Evolutionary conservation across 169 alveolate genomes (phyloP).

Genomic region (Cryptosporidium sp.): DNA sequence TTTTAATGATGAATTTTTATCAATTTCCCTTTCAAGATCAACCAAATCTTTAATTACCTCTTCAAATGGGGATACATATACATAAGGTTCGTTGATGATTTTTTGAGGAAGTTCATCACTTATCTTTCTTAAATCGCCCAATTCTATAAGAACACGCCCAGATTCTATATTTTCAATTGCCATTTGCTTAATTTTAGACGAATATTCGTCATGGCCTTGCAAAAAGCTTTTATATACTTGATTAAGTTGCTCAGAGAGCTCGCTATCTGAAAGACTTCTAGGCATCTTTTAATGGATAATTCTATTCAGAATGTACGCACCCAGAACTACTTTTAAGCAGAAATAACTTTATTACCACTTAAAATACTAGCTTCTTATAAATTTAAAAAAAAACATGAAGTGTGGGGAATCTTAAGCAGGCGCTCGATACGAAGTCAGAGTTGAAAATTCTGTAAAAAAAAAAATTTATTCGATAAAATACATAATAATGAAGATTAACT

Average conservation of each 20-base stretch:
- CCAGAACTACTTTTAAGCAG: conserved; percentile 12
- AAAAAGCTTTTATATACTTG: conserved; percentile 45
- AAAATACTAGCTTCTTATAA: not conserved
- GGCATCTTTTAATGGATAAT: conserved; percentile 17
- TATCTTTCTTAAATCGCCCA: conserved; percentile 58
- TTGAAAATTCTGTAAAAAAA: not conserved
- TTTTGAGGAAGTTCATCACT: conserved; percentile 65
- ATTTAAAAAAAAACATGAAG: conserved; percentile 48
- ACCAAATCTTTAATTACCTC: conserved; percentile 87
- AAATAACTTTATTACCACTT: conserved; percentile 1
- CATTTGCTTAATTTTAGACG: conserved; percentile 66
- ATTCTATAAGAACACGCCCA: conserved; percentile 42
- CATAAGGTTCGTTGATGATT: conserved; percentile 79
- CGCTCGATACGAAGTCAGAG: conserved; percentile 24
- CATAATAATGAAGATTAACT: not conserved
- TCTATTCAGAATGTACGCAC: conserved; percentile 1
- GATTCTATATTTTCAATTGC: conserved; percentile 62
- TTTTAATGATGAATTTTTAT: conserved; percentile 42
- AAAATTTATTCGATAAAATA: not conserved
- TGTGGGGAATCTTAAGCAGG: conserved; percentile 72
- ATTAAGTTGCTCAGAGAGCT: conserved; percentile 58
- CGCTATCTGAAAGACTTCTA: conserved; percentile 43
- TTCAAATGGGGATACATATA: conserved; percentile 85
- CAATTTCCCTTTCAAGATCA: conserved; percentile 80
- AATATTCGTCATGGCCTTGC: conserved; percentile 64